Percentiles rank a stretch among this genome's conserved stretches.
Evolutionary conservation across 148 eudicot species (phyloP).

Genomic region (Rhododendron simsii): DNA sequence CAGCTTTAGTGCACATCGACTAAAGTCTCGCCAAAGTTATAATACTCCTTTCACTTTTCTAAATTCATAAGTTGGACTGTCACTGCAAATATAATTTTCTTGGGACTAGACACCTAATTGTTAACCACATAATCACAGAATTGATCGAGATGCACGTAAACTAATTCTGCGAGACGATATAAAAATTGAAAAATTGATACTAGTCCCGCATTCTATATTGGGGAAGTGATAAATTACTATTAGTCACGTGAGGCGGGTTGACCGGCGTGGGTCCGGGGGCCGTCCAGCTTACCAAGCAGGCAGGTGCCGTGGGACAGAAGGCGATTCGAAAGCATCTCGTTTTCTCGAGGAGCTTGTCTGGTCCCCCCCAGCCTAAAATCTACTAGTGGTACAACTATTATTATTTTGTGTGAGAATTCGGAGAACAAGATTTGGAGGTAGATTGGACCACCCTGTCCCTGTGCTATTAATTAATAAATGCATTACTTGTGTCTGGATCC

Average conservation of each 20-base stretch:
- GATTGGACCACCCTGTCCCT: background rate
- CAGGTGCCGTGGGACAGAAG: background rate
- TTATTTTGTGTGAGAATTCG: background rate
- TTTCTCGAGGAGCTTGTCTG: background rate
- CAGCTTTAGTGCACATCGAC: too few relatives aligned
- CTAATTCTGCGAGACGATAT: background rate
- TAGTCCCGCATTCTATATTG: too few relatives aligned
- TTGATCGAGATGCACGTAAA: background rate
- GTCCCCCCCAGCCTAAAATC: background rate
- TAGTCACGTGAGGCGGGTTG: background rate
- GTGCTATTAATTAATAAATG: background rate
- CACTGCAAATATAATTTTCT: background rate
- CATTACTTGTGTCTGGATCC: background rate
- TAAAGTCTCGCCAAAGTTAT: too few relatives aligned
- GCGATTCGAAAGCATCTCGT: background rate
- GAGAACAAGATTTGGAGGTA: background rate
- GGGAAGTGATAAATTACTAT: too few relatives aligned
- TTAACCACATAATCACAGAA: fast-evolving
- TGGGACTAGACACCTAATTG: too few relatives aligned
- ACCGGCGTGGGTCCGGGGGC: background rate
- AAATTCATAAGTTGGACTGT: background rate
- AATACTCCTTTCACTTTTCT: too few relatives aligned
- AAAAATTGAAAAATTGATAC: too few relatives aligned
- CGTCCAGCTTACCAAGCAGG: background rate
- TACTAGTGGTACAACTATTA: too few relatives aligned